Base-by-base conservation (phyloP, 257 asterid genomes). In the Primulina eburnea region DNA sequence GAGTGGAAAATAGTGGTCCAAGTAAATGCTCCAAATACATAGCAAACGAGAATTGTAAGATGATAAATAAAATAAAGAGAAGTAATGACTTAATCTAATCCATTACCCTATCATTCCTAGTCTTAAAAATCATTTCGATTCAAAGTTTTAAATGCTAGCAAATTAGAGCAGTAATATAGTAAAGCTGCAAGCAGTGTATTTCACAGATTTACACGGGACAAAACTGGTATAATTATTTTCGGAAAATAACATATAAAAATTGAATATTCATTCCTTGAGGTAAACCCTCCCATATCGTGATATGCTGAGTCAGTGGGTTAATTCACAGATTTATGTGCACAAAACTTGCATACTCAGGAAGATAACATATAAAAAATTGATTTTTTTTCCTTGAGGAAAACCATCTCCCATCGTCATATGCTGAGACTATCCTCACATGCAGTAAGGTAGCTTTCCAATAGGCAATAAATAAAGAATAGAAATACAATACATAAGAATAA, bases 391-490 rank as follows among this genome's bases (percentile, higher is more conserved):
- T 43, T 12, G 20, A 6, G 20, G 56, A 4, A 47, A 47, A 47
- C 20, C 56, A 8, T 47, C 56, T 47, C 56, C 56, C 18, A 47
- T 14, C 21, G 4, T 2, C 57, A 17, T 16, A 50, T 16, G 57
- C 8, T 17, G 21, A 6, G 53, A 2, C 30, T 12, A 1, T 50
- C 57, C 57, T 33, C 61, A 63, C 65, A 18, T 40, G 10, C 34
- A 47, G 50, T 52, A 37, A 74, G 21, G 64, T 26, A 7, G 17
- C 37, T 38, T 64, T 33, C 60, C 14, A 8, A 14, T n/a, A 32
- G 59, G 50, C 53, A 77, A 38, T 2, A 38, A 65, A 65, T 14
- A 64, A 52, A 76, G 52, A 34, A 71, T 38, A 62, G 63, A 55
- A 71, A 11, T 68, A 5, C 53, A 67, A 12, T 33, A 14, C 38